Evolutionary conservation across 2,329 filamentous ascomycete genomes (phyloP).

Genomic region (Paecilomyces dactylethromorphus): DNA sequence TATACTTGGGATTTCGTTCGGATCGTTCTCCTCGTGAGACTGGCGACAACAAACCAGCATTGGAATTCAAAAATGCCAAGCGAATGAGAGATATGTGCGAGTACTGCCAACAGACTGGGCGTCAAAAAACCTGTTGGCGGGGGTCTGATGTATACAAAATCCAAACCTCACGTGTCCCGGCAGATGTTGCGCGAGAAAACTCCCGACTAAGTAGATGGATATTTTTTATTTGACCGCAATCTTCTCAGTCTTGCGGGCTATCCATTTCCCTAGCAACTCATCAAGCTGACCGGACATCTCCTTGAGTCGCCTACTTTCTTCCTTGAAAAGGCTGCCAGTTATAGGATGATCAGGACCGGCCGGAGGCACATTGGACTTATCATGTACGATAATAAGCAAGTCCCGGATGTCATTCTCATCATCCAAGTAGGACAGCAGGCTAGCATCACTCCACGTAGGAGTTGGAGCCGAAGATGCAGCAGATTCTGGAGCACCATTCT

Average conservation of each 20-base stretch:
- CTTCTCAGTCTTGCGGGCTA: constrained; percentile 42
- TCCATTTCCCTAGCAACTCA: constrained; percentile 75
- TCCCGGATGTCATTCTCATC: constrained; percentile 84
- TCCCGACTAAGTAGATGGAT: neutral
- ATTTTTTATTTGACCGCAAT: constrained; percentile 10
- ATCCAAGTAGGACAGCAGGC: constrained; percentile 82
- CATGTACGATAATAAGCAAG: constrained; percentile 83
- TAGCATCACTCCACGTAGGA: constrained; percentile 78
- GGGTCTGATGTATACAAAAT: no score
- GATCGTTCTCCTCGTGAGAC: neutral
- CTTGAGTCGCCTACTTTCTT: constrained; percentile 77
- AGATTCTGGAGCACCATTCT: constrained; percentile 42
- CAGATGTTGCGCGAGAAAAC: neutral
- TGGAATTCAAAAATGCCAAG: no score
- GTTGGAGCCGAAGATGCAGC: constrained; percentile 50
- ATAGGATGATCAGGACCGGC: constrained; percentile 80
- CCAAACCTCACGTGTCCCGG: no score
- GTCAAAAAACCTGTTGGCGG: no score
- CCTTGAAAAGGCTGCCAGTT: constrained; percentile 70
- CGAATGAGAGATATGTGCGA: no score
- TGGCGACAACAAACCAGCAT: neutral
- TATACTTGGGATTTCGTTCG: neutral
- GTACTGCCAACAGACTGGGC: neutral
- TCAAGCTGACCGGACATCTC: constrained; percentile 89
- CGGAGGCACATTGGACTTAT: constrained; percentile 76